Conservation (phyloP, 345 rosid species). For the Adansonia digitata region DNA sequence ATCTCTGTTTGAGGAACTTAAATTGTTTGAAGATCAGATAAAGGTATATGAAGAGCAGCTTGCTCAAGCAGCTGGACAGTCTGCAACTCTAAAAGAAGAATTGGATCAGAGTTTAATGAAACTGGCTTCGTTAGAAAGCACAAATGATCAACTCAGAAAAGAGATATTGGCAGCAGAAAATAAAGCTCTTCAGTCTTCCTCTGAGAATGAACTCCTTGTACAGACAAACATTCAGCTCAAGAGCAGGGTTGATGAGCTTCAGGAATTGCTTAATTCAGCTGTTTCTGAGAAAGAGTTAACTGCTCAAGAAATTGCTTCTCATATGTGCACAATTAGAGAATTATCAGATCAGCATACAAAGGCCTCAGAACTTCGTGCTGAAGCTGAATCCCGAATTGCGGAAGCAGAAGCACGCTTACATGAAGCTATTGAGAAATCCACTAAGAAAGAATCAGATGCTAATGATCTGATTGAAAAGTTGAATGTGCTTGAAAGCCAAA, state of each 20-base stretch:
- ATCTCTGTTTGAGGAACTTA: constrained; percentile 57
- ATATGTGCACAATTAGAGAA: constrained; percentile 37
- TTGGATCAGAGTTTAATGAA: constrained; percentile 49
- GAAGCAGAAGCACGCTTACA: constrained; percentile 44
- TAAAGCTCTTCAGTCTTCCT: constrained; percentile 48
- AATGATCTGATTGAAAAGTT: constrained; percentile 59
- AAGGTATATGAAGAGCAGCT: constrained; percentile 57
- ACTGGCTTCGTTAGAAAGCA: constrained; percentile 52
- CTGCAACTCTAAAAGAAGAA: constrained; percentile 61
- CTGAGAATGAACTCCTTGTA: constrained; percentile 61
- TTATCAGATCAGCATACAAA: constrained; percentile 52
- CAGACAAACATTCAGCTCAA: constrained; percentile 84
- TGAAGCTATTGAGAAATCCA: constrained; percentile 47
- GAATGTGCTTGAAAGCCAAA: constrained; percentile 47
- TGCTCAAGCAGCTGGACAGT: constrained; percentile 47
- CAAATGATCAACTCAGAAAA: constrained; percentile 56
- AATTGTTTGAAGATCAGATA: constrained; percentile 52
- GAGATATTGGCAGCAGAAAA: constrained; percentile 54
- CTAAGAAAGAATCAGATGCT: constrained; percentile 50
- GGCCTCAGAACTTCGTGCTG: constrained; percentile 49
- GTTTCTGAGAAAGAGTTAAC: constrained; percentile 65
- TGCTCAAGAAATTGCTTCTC: constrained; percentile 48
- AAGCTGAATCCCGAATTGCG: constrained; percentile 30
- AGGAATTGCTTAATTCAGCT: constrained; percentile 51
- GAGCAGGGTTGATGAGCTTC: constrained; percentile 64